These are phyloP conservation scores for Colletotrichum horii DNA, from an alignment of 2,329 filamentous ascomycete genomes.

Conservation along the genomic window DNA sequence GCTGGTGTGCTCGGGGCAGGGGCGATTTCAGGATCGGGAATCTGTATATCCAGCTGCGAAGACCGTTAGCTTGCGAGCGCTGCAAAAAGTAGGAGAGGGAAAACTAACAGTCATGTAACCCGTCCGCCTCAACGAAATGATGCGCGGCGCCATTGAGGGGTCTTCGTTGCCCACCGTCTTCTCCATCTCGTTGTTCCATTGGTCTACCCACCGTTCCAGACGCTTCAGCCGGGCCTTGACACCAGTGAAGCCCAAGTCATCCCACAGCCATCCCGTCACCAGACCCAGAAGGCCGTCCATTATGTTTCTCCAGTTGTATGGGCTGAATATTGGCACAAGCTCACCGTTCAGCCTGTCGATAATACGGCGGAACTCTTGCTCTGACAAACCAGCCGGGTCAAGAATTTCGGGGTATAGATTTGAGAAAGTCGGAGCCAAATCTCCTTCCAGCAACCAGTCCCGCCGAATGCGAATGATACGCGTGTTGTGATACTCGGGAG, in stretches of 20 bases:
- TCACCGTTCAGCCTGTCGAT: conserved; percentile 83
- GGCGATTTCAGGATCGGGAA: conserved; percentile 77
- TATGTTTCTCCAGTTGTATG: conserved; percentile 77
- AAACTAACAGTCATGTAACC: conserved; percentile 81
- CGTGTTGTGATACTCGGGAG: conserved; percentile 76
- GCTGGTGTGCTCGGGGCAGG: conserved; percentile 49
- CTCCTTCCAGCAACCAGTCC: conserved; percentile 90
- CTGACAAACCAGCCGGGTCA: conserved; percentile 79
- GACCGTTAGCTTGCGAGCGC: conserved; percentile 26
- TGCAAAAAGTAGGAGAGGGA: background rate
- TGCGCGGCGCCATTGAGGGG: conserved; percentile 63
- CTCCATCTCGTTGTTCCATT: conserved; percentile 81
- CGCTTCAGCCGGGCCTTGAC: conserved; percentile 73
- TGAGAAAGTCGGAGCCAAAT: conserved; percentile 90
- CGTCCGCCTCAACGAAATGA: conserved; percentile 80
- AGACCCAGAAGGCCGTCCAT: conserved; percentile 81
- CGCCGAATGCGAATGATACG: conserved; percentile 90
- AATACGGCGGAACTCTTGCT: conserved; percentile 84
- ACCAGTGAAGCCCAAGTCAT: conserved; percentile 80
- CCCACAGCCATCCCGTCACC: conserved; percentile 92
- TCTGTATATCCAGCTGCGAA: conserved; percentile 77
- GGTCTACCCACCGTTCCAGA: conserved; percentile 82
- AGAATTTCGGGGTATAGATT: conserved; percentile 97
- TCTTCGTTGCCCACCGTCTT: conserved; percentile 58
- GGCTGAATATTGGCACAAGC: conserved; percentile 79